Evolutionary conservation across 305 asterid genomes (phyloP).

Genomic region (Rubia peregrina): DNA sequence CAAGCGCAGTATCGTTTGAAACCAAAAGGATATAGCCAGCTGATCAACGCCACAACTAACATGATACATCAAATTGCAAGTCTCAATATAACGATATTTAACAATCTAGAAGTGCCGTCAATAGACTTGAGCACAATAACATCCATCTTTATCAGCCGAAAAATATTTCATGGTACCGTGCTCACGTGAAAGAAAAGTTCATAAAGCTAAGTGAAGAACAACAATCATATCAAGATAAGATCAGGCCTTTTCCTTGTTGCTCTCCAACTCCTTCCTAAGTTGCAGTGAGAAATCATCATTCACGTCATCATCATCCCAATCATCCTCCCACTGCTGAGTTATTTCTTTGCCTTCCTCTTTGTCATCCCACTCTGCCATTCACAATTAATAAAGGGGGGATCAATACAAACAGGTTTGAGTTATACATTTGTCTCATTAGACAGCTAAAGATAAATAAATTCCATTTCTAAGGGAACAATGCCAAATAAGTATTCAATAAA

Average conservation of each 20-base stretch:
- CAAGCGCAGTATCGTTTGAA: neutral
- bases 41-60: neutral
- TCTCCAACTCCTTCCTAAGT: conserved; percentile 82
- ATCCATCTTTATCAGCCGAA: neutral
- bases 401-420: neutral
- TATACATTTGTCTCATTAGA: neutral
- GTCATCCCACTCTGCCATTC: conserved; percentile 59
- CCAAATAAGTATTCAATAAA: neutral
- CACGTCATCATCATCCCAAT: conserved; percentile 98
- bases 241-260: conserved; percentile 48
- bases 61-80: neutral
- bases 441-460: neutral
- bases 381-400: neutral
- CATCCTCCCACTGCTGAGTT: conserved; percentile 96
- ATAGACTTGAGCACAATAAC: neutral
- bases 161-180: neutral
- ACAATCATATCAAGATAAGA: neutral
- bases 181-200: neutral
- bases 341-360: conserved; percentile 70
- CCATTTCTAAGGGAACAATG: neutral
- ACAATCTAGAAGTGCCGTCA: neutral
- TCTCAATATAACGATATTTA: neutral
- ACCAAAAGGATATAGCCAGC: neutral
- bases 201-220: neutral
- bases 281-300: conserved; percentile 89